Evolutionary conservation across 1,284 basidiomycete species (phyloP), one percentile per base, ranked within the genome.

Genomic region (Melanopsichium pennsylvanicum): DNA sequence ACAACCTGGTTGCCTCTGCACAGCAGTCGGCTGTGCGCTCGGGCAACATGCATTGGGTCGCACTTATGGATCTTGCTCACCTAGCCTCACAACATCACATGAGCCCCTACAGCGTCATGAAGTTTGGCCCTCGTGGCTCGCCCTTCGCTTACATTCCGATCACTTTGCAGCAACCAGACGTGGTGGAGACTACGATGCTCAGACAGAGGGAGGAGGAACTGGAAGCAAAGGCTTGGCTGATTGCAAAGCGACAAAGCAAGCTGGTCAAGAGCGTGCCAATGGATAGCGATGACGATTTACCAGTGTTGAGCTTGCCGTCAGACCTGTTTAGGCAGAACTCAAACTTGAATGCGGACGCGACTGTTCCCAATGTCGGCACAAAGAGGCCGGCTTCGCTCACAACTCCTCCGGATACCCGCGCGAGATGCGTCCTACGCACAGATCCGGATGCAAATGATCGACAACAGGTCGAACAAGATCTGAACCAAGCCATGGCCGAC

Each of bases 41-140:
- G 4, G 69, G 66, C 26, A 69, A 73, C 35, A 15, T 61, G 4
- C 56, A 79, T 18, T 79, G 78, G 78, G 44, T 75, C 15, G 58
- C 59, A n/a, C 57, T 80, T 21, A 64, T 78, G 51, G 63, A 80
- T 16, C 60, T 73, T 23, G 67, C 72, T 3, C 69, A 64, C 23
- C 57, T 80, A 2, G 75, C 76, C 1, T 78, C 75, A n/a, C 78
- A 80, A 48, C 76, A 80, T 42, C 78, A 80, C 41, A 46, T 79
- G 42, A 75, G 74, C 22, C 55, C 67, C 4, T 80, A 80, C 52
- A 70, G 64, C 35, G 37, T 59, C 38, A 58, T 79, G 51, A 80
- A 80, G 44, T 79, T 74, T 22, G 78, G 78, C 9, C 45, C 49
- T 2, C 42, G 46, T 18, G 75, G 76, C 11, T 75, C 75, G 6